Conservation (phyloP, 108 stramenopile species). For the Skeletonema potamos region DNA sequence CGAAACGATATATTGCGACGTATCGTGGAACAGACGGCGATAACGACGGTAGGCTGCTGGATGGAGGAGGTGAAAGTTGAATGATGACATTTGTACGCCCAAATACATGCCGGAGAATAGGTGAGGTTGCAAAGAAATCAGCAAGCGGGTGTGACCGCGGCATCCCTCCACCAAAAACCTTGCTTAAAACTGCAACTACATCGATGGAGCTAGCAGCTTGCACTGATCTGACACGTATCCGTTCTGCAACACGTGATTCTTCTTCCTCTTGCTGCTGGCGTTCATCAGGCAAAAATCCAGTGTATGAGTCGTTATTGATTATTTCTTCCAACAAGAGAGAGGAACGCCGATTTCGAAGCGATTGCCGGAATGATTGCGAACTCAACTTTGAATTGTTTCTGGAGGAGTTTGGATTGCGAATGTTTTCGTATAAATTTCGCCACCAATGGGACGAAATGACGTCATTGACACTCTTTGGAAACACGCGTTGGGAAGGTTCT, state of each 20-base stretch:
- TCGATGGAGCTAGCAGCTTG: slow-evolving; percentile 78
- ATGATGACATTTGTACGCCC: slow-evolving; percentile 65
- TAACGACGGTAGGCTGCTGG: slow-evolving; percentile 26
- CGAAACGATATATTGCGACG: slow-evolving; percentile 88
- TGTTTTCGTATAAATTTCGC: slow-evolving; percentile 2
- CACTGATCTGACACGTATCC: slow-evolving; percentile 58
- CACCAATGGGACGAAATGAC: slow-evolving; percentile 4
- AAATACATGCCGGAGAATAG: slow-evolving; percentile 64
- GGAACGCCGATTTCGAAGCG: slow-evolving; percentile 38
- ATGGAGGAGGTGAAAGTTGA: slow-evolving; percentile 53
- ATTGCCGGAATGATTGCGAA: slow-evolving; percentile 21
- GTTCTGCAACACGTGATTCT: slow-evolving; percentile 32
- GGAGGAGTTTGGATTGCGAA: background rate
- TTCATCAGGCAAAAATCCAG: slow-evolving; percentile 30
- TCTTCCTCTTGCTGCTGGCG: slow-evolving; percentile 31
- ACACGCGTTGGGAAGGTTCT: background rate
- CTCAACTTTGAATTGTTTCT: background rate
- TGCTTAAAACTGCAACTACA: slow-evolving; percentile 61
- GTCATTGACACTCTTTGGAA: slow-evolving; percentile 6
- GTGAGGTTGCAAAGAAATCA: slow-evolving; percentile 42
- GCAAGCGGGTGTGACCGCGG: slow-evolving; percentile 43
- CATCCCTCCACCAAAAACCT: slow-evolving; percentile 63
- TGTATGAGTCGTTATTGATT: slow-evolving; percentile 30
- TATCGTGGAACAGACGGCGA: slow-evolving; percentile 54
- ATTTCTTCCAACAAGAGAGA: slow-evolving; percentile 38